Evolutionary conservation across 2,329 filamentous ascomycete genomes (phyloP).

Genomic region (Talaromyces sp.): DNA sequence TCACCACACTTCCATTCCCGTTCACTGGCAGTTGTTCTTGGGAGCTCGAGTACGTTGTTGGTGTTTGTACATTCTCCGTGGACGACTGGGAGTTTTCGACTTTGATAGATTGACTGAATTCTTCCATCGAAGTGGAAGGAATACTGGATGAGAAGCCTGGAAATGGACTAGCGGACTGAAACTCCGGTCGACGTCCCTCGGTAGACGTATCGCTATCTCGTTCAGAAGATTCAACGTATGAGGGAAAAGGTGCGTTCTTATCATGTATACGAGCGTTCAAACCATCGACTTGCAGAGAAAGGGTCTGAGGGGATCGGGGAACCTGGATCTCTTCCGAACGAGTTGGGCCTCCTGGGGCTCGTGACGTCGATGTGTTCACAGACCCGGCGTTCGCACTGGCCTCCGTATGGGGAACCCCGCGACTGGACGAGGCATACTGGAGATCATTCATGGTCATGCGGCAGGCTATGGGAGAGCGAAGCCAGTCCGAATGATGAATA

Average conservation of each 20-base stretch:
- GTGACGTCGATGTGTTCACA: constrained; percentile 16
- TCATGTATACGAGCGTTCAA: constrained; percentile 16
- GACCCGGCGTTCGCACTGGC: constrained; percentile 18
- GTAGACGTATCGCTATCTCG: constrained; percentile 25
- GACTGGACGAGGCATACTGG: constrained; percentile 13
- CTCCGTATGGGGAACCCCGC: constrained; percentile 22
- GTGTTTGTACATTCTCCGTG: constrained; percentile 9
- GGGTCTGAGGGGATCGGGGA: constrained; percentile 21
- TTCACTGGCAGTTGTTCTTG: constrained; percentile 12
- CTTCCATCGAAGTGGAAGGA: constrained; percentile 17
- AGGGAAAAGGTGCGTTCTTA: constrained; percentile 5
- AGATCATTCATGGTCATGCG: constrained; percentile 21
- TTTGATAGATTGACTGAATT: constrained; percentile 11
- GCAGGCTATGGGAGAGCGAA: not conserved
- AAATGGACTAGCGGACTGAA: constrained; percentile 20
- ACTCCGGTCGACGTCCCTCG: constrained; percentile 20
- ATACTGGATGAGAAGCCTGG: constrained; percentile 20
- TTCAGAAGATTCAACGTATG: constrained; percentile 24
- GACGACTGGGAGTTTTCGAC: constrained; percentile 9
- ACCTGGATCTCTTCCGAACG: constrained; percentile 18
- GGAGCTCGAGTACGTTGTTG: constrained; percentile 9
- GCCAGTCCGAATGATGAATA: not conserved
- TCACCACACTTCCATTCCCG: constrained; percentile 8
- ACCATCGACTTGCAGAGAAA: constrained; percentile 24
- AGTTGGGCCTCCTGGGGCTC: constrained; percentile 3